phyloP scores from a whole-genome alignment of 2,329 filamentous ascomycete species.

The Macroventuria anomochaeta region DNA sequence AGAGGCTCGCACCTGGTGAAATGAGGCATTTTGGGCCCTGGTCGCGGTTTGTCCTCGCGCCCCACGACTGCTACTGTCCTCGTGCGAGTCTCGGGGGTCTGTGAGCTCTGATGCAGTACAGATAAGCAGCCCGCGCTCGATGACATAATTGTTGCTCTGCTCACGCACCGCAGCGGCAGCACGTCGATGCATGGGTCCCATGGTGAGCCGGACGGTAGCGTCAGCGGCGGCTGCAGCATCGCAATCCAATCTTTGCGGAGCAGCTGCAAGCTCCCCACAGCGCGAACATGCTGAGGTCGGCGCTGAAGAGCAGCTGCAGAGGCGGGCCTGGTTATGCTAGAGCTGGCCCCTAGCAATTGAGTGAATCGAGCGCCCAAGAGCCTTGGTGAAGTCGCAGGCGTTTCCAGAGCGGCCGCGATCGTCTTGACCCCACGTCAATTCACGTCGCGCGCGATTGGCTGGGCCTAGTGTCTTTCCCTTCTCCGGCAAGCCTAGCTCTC shows the following conservation, averaged over 20 bases:
- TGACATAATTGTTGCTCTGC: constrained; percentile 19
- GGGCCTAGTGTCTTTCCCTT: constrained; percentile 7
- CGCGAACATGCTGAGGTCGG: neutral
- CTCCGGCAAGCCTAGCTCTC: constrained; percentile 11
- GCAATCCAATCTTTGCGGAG: constrained; percentile 14
- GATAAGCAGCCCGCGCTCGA: constrained; percentile 15
- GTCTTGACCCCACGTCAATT: constrained; percentile 13
- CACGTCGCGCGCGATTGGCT: constrained; percentile 9
- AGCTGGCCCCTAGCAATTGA: constrained; percentile 7
- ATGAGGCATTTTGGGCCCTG: constrained; percentile 21
- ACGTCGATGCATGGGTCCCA: constrained; percentile 11
- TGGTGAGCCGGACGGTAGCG: constrained; percentile 16
- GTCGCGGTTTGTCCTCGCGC: constrained; percentile 13
- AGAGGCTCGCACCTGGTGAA: constrained; percentile 13
- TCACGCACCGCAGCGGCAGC: constrained; percentile 6
- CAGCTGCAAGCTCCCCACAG: constrained; percentile 19
- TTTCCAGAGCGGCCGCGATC: constrained; percentile 21
- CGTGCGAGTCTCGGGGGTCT: constrained; percentile 17
- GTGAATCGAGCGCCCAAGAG: neutral
- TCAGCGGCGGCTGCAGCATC: constrained; percentile 23
- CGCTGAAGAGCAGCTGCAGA: neutral
- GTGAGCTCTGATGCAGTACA: neutral
- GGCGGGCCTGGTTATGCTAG: neutral
- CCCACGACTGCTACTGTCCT: constrained; percentile 12
- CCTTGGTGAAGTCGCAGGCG: constrained; percentile 17